phyloP scores from a whole-genome alignment of 1,284 basidiomycete species.

The Paramarasmius palmivorus region DNA sequence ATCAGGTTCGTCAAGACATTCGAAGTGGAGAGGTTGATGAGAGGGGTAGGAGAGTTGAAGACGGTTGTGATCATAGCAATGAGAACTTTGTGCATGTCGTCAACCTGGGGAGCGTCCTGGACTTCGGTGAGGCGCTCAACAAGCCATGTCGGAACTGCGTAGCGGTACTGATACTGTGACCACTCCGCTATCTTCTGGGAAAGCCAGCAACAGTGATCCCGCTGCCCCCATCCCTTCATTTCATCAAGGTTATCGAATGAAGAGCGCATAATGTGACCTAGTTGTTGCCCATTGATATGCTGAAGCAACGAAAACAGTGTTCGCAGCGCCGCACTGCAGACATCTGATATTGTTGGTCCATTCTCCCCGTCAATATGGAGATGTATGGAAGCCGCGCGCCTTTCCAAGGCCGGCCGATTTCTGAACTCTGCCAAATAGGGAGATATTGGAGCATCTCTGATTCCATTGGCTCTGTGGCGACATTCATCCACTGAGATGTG shows the following conservation, averaged over 20 bases:
- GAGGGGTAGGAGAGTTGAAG: conserved; percentile 79
- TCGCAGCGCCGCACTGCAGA: conserved; percentile 73
- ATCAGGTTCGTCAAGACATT: conserved; percentile 84
- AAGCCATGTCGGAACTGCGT: conserved; percentile 83
- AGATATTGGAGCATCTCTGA: conserved; percentile 70
- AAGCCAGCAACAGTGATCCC: conserved; percentile 83
- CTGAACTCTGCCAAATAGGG: conserved; percentile 82
- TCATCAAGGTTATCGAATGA: conserved; percentile 68
- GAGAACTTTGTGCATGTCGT: conserved; percentile 67
- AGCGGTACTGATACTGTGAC: conserved; percentile 91
- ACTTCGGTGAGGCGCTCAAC: conserved; percentile 79
- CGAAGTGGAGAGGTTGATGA: conserved; percentile 90
- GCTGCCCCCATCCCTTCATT: conserved; percentile 68
- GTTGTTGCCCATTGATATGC: conserved; percentile 79
- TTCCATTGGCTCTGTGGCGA: conserved; percentile 48
- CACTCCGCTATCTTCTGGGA: conserved; percentile 77
- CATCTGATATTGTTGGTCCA: conserved; percentile 76
- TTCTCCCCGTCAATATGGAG: conserved; percentile 86
- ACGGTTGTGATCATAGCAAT: conserved; percentile 83
- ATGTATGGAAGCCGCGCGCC: conserved; percentile 86
- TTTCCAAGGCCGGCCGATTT: conserved; percentile 70
- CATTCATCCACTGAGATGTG: conserved; percentile 13
- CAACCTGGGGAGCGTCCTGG: conserved; percentile 56
- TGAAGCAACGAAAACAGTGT: conserved; percentile 74
- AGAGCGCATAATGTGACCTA: conserved; percentile 72